phyloP scores from a whole-genome alignment of 352 stramenopile species.

The Phytopythium helicoides region DNA sequence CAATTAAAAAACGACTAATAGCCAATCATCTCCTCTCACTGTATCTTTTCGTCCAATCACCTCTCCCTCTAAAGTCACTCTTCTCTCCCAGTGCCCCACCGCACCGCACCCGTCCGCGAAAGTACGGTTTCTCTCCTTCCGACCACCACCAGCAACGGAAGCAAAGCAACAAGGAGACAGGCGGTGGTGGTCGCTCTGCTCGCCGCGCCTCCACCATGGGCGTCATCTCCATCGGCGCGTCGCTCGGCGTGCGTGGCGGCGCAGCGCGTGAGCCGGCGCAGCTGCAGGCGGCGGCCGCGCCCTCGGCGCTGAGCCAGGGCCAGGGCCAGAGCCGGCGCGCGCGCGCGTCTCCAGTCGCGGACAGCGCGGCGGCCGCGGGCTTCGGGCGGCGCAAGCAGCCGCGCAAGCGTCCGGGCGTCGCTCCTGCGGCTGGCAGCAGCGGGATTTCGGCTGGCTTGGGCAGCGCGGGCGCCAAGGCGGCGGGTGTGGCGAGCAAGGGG shows the following conservation, averaged over 20 bases:
- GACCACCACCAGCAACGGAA: neutral
- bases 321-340: neutral
- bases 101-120: too few species aligned
- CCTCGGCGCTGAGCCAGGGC: conserved; percentile 2
- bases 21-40: too few species aligned
- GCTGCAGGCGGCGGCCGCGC: neutral
- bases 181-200: too few species aligned
- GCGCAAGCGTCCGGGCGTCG: conserved; percentile 13
- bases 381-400: conserved; percentile 17
- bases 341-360: neutral
- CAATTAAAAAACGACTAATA: too few species aligned
- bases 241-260: conserved; percentile 57
- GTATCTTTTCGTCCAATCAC: too few species aligned
- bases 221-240: conserved; percentile 78
- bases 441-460: too few species aligned
- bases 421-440: neutral
- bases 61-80: too few species aligned
- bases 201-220: too few species aligned
- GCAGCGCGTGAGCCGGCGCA: neutral
- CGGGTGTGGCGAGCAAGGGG: neutral
- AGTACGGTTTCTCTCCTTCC: too few species aligned
- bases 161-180: neutral
- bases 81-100: too few species aligned
- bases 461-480: neutral
- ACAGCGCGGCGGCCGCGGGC: neutral